Conservation (phyloP, 192 early-diverging fungal genomes). For the Dissophora ornata region DNA sequence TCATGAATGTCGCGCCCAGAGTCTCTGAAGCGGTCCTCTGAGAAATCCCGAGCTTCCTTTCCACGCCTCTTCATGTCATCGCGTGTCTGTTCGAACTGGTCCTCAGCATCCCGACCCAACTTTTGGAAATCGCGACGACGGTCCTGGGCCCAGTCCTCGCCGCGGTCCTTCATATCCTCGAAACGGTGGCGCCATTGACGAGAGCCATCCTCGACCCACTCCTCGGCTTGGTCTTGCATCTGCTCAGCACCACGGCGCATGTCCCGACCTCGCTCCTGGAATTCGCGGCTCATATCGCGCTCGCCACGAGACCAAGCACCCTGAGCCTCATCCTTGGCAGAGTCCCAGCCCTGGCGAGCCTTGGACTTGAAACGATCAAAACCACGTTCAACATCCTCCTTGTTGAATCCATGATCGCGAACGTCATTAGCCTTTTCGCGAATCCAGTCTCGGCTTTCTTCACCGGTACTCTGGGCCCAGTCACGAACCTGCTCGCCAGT, state of each 20-base stretch:
- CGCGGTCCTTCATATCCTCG: conserved; percentile 14
- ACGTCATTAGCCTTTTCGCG: neutral
- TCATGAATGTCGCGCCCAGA: conserved; percentile 28
- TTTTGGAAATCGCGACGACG: conserved; percentile 6
- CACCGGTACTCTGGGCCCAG: neutral
- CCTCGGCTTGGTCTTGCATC: conserved; percentile 8
- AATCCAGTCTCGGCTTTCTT: conserved; percentile 4
- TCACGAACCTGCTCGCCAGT: conserved; percentile 27
- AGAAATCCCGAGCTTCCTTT: conserved; percentile 13
- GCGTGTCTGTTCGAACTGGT: conserved; percentile 7
- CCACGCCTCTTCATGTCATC: conserved; percentile 16
- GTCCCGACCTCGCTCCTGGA: conserved; percentile 3
- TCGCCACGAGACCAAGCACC: conserved; percentile 8
- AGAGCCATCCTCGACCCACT: conserved; percentile 16
- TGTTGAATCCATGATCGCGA: neutral
- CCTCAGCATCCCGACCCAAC: conserved; percentile 19
- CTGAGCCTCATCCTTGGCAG: conserved; percentile 17
- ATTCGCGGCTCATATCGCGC: neutral
- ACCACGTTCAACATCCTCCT: conserved; percentile 34
- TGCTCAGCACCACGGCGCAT: conserved; percentile 5
- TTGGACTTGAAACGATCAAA: conserved; percentile 25
- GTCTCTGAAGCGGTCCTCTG: conserved; percentile 19
- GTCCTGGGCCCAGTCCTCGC: conserved; percentile 39
- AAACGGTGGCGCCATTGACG: conserved; percentile 7
- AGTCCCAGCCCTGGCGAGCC: conserved; percentile 29